Conservation (phyloP, 2,329 filamentous ascomycete genomes). For the Lecanicillium sp. region DNA sequence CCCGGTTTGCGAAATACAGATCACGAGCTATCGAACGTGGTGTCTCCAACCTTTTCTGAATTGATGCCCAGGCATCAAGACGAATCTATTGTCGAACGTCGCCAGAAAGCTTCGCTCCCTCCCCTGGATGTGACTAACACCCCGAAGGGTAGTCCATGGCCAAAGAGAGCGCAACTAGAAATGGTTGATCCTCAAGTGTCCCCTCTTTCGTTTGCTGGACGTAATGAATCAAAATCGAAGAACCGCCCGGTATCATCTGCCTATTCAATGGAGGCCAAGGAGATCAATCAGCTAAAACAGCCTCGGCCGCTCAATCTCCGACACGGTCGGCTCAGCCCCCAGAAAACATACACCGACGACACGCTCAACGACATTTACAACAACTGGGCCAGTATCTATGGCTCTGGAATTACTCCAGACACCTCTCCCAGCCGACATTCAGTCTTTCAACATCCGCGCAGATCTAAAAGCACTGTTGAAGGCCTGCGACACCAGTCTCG, state of each 20-base stretch:
- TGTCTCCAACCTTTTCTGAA: conserved; percentile 22
- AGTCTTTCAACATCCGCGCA: conserved; percentile 15
- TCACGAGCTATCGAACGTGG: conserved; percentile 7
- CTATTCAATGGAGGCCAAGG: conserved; percentile 16
- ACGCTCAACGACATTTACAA: conserved; percentile 16
- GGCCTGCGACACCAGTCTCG: conserved; percentile 9
- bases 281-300: conserved; percentile 10
- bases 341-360: conserved; percentile 12
- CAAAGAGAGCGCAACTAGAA: conserved; percentile 4
- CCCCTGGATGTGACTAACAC: conserved; percentile 3
- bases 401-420: conserved; percentile 11
- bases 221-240: conserved; percentile 7
- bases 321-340: conserved; percentile 4
- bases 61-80: conserved; percentile 19
- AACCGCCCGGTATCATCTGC: conserved; percentile 15
- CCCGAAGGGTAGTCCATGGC: background rate
- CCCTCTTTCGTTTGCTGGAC: conserved; percentile 16
- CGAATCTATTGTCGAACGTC: conserved; percentile 20
- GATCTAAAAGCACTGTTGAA: conserved; percentile 22
- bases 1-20: conserved; percentile 1
- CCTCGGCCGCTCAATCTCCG: conserved; percentile 15
- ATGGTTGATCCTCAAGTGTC: conserved; percentile 15
- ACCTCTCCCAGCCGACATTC: conserved; percentile 10
- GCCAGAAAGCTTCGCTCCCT: conserved; percentile 12
- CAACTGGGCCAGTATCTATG: conserved; percentile 17